Conservation (phyloP, 2,329 filamentous ascomycete genomes). For the Colletotrichum costaricense region DNA sequence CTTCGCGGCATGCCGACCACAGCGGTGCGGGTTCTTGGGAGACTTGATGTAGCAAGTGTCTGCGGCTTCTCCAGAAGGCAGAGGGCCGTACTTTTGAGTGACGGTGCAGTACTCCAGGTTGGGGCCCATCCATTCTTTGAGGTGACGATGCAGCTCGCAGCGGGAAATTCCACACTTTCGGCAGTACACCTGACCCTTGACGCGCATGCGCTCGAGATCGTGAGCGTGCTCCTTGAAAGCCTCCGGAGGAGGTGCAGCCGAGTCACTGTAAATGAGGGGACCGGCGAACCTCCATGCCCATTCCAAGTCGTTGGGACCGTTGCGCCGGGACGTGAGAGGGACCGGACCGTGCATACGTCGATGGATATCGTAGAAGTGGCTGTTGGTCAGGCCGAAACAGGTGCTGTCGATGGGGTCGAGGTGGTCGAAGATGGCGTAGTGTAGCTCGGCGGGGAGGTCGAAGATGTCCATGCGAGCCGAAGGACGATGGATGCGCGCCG, state of each 20-base stretch:
- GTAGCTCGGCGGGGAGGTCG: constrained; percentile 69
- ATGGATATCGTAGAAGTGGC: constrained; percentile 69
- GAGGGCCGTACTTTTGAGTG: constrained; percentile 65
- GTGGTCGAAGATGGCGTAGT: constrained; percentile 70
- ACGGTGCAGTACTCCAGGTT: constrained; percentile 70
- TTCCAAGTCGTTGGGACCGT: constrained; percentile 72
- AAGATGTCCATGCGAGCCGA: constrained; percentile 58
- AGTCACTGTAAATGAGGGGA: constrained; percentile 48
- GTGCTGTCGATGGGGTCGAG: constrained; percentile 74
- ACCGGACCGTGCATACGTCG: constrained; percentile 66
- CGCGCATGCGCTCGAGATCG: constrained; percentile 59
- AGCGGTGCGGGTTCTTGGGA: constrained; percentile 67
- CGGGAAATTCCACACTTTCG: constrained; percentile 70
- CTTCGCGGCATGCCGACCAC: constrained; percentile 63
- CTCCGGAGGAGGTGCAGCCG: constrained; percentile 13
- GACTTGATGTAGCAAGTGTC: constrained; percentile 69
- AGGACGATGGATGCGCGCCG: constrained; percentile 58
- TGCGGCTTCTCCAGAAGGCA: constrained; percentile 58
- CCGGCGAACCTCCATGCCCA: constrained; percentile 71
- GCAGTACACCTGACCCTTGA: constrained; percentile 71
- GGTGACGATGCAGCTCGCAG: constrained; percentile 73
- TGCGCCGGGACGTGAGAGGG: constrained; percentile 66
- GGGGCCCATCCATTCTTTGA: constrained; percentile 69
- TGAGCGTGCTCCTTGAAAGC: constrained; percentile 24
- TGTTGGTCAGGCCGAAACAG: constrained; percentile 69